Conservation (phyloP, 495 filamentous ascomycete genomes). For the Podospora bellae-mahoneyi region DNA sequence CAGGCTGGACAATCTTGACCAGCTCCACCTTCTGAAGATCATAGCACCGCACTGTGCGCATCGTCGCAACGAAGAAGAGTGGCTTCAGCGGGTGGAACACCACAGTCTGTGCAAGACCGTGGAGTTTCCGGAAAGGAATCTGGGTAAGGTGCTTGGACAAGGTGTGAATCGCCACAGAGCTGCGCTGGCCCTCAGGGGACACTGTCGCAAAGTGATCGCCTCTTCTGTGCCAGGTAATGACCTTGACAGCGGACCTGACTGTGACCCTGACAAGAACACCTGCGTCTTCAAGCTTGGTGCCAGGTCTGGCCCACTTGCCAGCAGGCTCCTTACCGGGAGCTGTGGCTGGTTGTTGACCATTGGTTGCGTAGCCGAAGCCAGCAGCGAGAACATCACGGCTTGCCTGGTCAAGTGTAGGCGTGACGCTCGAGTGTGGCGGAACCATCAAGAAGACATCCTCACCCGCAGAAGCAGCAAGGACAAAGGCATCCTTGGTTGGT, state of each 20-base stretch:
- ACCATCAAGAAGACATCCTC: constrained; percentile 82
- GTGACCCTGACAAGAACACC: constrained; percentile 75
- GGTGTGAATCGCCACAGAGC: constrained; percentile 93
- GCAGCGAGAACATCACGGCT: constrained; percentile 75
- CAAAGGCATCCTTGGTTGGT: constrained; percentile 71
- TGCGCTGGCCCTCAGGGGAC: constrained; percentile 69
- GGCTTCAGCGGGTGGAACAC: constrained; percentile 93
- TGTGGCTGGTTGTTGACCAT: constrained; percentile 54
- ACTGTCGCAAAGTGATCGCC: constrained; percentile 95
- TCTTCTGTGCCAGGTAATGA: constrained; percentile 90
- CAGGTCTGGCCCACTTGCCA: constrained; percentile 79
- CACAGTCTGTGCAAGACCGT: constrained; percentile 80
- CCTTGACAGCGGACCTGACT: constrained; percentile 78
- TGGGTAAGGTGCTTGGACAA: constrained; percentile 92
- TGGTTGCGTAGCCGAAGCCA: constrained; percentile 86
- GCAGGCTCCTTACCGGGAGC: constrained; percentile 70
- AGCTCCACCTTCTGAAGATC: constrained; percentile 86
- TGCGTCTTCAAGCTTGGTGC: constrained; percentile 64
- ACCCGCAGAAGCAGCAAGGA: constrained; percentile 78
- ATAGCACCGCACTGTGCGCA: constrained; percentile 85
- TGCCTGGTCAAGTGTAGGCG: constrained; percentile 55
- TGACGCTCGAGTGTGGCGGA: constrained; percentile 46
- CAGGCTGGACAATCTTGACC: constrained; percentile 85
- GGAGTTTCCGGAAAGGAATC: constrained; percentile 84
- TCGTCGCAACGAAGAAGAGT: constrained; percentile 92